phyloP scores from a whole-genome alignment of 2,329 filamentous ascomycete genomes.

The Trichoderma polysporum region DNA sequence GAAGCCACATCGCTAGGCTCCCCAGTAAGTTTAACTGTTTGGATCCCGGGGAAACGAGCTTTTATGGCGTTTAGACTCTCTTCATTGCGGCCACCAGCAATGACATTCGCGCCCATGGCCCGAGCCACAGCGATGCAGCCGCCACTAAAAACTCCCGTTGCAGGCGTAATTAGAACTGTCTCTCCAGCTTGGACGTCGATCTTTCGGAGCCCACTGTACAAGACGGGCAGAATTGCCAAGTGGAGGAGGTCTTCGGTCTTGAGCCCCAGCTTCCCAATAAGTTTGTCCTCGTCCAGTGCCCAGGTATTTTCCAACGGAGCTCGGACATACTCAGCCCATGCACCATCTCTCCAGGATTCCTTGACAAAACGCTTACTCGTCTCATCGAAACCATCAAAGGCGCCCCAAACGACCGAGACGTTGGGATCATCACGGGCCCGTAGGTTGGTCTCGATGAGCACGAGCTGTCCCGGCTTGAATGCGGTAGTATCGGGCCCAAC shows the following conservation, averaged over 20 bases:
- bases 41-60: constrained; percentile 29
- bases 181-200: constrained; percentile 47
- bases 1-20: constrained; percentile 40
- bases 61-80: constrained; percentile 35
- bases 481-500: constrained; percentile 35
- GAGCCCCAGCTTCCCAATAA: constrained; percentile 40
- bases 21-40: constrained; percentile 43
- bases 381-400: constrained; percentile 31
- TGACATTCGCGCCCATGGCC: constrained; percentile 51
- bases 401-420: constrained; percentile 32
- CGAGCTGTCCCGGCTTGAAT: constrained; percentile 36
- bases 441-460: constrained; percentile 34
- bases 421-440: constrained; percentile 34
- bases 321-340: constrained; percentile 32
- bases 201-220: constrained; percentile 46
- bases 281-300: constrained; percentile 33
- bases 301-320: constrained; percentile 38
- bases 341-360: constrained; percentile 34
- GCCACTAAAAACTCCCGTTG: constrained; percentile 50
- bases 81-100: constrained; percentile 49
- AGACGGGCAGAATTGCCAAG: constrained; percentile 38
- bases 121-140: constrained; percentile 47
- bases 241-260: constrained; percentile 39
- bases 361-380: constrained; percentile 30
- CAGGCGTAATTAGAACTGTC: constrained; percentile 49